Conservation (phyloP, 108 stramenopile genomes). For the Pseudonitzschia multiseries region DNA sequence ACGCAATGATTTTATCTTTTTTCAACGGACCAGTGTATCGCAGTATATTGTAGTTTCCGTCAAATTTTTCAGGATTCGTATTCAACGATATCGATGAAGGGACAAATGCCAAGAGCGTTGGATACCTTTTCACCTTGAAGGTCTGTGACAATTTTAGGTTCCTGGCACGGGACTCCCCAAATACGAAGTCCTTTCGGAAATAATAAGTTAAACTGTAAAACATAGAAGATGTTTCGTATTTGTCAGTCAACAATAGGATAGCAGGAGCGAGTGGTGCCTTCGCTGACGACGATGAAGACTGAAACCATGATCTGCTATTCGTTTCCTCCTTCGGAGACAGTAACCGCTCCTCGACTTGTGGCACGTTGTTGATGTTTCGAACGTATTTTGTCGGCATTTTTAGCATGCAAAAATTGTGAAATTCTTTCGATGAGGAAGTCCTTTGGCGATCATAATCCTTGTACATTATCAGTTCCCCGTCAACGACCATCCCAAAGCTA, state of each 20-base stretch:
- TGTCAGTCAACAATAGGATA: constrained; percentile 69
- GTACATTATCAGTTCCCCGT: constrained; percentile 48
- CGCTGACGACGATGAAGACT: constrained; percentile 3
- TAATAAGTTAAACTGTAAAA: constrained; percentile 72
- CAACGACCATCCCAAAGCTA: constrained; percentile 60
- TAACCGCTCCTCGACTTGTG: constrained; percentile 52
- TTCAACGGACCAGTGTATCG: constrained; percentile 31
- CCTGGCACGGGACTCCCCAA: constrained; percentile 75
- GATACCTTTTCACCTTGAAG: constrained; percentile 72
- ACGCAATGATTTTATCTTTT: constrained; percentile 31
- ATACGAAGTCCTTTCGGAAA: constrained; percentile 54
- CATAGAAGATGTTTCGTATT: constrained; percentile 76
- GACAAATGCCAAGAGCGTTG: constrained; percentile 56
- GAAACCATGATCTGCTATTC: not conserved
- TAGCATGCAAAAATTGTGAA: constrained; percentile 64
- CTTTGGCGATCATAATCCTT: constrained; percentile 1
- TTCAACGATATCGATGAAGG: constrained; percentile 16
- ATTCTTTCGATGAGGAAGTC: constrained; percentile 41
- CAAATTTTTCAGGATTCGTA: constrained; percentile 7
- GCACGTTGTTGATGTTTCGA: constrained; percentile 61
- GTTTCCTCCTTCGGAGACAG: constrained; percentile 20
- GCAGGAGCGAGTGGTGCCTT: constrained; percentile 21
- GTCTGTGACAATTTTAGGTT: constrained; percentile 63
- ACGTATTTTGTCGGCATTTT: constrained; percentile 54
- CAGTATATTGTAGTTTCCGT: constrained; percentile 25